These are phyloP conservation scores for Phaseolus coccineus DNA, from an alignment of 331 rosid genomes.

Conservation along the genomic window DNA sequence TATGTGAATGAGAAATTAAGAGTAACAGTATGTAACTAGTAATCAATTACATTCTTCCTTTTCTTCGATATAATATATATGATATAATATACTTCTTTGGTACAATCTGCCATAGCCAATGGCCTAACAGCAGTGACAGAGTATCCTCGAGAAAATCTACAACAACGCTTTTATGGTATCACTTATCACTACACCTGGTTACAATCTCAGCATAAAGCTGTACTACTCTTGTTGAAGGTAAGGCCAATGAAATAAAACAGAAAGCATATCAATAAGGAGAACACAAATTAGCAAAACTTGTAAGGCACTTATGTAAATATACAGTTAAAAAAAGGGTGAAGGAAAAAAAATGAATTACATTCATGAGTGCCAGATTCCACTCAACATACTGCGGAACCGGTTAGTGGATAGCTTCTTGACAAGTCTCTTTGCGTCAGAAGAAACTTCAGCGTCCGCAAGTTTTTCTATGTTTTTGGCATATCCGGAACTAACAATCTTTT, in stretches of 20 bases:
- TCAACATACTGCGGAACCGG: constrained; percentile 74
- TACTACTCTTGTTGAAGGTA: constrained; percentile 41
- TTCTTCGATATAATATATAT: not conserved
- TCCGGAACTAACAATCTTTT: constrained; percentile 77
- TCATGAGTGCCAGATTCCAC: constrained; percentile 89
- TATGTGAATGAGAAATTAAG: not conserved
- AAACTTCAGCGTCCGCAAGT: constrained; percentile 78
- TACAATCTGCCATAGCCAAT: constrained; percentile 45
- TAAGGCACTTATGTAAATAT: constrained; percentile 60
- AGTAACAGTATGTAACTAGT: constrained; percentile 44
- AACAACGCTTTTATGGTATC: constrained; percentile 51
- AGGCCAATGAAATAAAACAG: constrained; percentile 40
- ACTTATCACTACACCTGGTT: constrained; percentile 49
- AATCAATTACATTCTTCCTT: constrained; percentile 49
- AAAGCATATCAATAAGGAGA: constrained; percentile 46
- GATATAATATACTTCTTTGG: constrained; percentile 31
- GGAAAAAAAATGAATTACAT: constrained; percentile 47
- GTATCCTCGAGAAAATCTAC: constrained; percentile 48
- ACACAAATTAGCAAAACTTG: constrained; percentile 56
- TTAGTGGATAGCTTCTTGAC: constrained; percentile 77
- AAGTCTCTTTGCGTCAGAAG: constrained; percentile 84
- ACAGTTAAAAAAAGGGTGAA: constrained; percentile 51
- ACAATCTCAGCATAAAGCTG: constrained; percentile 55
- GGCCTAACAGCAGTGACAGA: constrained; percentile 42
- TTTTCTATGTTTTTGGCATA: constrained; percentile 80